phyloP scores from a whole-genome alignment of 139 green algal species.

The Monoraphidium neglectum region DNA sequence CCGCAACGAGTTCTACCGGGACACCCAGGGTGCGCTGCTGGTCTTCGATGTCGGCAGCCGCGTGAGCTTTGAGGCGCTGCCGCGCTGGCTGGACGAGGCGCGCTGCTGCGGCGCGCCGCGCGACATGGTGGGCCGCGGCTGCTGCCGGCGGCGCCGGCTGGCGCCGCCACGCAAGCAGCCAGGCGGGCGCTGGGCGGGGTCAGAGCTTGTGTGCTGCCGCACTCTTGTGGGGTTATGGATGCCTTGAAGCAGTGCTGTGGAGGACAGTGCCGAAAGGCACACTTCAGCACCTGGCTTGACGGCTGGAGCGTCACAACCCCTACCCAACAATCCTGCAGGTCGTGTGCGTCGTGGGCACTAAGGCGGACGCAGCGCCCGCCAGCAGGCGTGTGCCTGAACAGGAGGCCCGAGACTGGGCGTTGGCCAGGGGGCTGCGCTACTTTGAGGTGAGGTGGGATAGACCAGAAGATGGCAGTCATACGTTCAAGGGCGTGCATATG shows the following conservation, averaged over 20 bases:
- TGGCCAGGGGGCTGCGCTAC: conserved; percentile 45
- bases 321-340: conserved; percentile 20
- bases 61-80: conserved; percentile 55
- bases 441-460: conserved; percentile 59
- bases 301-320: background rate
- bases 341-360: conserved; percentile 55
- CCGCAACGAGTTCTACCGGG: conserved; percentile 76
- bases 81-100: conserved; percentile 55
- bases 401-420: conserved; percentile 61
- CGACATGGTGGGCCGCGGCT: conserved; percentile 42
- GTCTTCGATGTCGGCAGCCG: conserved; percentile 35
- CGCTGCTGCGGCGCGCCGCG: conserved; percentile 34
- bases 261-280: no score
- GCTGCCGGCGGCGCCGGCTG: background rate
- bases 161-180: background rate
- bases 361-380: conserved; percentile 41
- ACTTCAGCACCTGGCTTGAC: background rate
- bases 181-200: background rate
- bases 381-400: conserved; percentile 53
- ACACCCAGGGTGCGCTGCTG: conserved; percentile 43
- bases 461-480: background rate
- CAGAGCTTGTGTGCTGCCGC: background rate
- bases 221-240: background rate
- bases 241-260: background rate
- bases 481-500: no score